Evolutionary conservation across 2,329 filamentous ascomycete genomes (phyloP), one percentile per base, ranked within the genome.

Genomic region (Didymella arachidicola): DNA sequence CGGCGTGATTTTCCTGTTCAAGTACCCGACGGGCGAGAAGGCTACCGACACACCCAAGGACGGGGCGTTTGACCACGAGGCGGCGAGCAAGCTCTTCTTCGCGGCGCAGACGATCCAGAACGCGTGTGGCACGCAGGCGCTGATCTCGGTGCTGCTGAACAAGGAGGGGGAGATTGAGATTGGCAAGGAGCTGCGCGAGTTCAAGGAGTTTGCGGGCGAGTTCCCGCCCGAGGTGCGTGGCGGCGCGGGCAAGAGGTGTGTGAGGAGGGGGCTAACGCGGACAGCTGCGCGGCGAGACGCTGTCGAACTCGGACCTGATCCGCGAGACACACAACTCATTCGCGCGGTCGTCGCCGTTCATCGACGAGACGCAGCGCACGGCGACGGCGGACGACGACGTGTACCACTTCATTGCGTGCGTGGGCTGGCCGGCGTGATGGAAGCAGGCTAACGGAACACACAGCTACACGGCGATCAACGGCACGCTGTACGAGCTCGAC

Each of bases 1-100:
- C 80, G 95, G 95, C 72, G 92, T 99, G 67, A 97, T 99, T 73
- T 99, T 99, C 80, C 91, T 99, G 77, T 99, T 99, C 88, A 98
- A 97, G 81, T 99, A 91, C 79, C 91, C 87, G 49, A 93, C 87
- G 61, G 88, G 90, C 74, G 82, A 85, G 78, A 69, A 89, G 83
- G 80, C 86, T 38, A 78, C 84, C 41, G 83, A 86, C 56, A 84
- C 84, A 43, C 93, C 93, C 0, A 85, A 87, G 64, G 93, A 98
- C 76, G 95, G 95, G 61, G 83, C 81, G 32, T 97, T 92, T 77
- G 93, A 97, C 80, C 82, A 87, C 67, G 83, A 82, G 16, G 92
- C 92, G 14, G 82, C 90, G 18, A 88, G 92, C 62, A 83, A 85
- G 61, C 84, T 97, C 70, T 99, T 97, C 84, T 99, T 99, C 79